Conservation (phyloP, 2,329 filamentous ascomycete species). For the Diplodia seriata region DNA sequence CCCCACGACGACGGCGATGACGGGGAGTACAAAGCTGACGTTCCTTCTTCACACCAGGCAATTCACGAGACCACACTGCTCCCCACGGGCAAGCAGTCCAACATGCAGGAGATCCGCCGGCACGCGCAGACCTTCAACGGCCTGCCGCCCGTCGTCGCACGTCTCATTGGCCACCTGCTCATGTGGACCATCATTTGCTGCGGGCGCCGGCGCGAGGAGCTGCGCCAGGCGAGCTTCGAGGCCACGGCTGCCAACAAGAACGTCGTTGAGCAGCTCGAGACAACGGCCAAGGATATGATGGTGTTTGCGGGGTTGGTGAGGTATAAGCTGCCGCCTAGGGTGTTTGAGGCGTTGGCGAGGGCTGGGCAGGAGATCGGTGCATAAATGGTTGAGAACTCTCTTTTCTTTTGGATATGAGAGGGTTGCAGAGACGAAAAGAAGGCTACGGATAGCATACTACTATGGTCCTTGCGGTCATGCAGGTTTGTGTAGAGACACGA, state of each 20-base stretch:
- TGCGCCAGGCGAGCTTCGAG: conserved; percentile 73
- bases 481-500: neutral
- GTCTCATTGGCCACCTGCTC: conserved; percentile 88
- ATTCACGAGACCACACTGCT: conserved; percentile 80
- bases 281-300: conserved; percentile 87
- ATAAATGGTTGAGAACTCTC: conserved; percentile 4
- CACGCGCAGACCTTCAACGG: conserved; percentile 81
- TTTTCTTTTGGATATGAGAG: neutral
- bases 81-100: conserved; percentile 75
- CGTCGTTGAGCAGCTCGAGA: conserved; percentile 71
- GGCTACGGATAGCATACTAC: neutral
- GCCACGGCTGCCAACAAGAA: conserved; percentile 66
- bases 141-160: conserved; percentile 79
- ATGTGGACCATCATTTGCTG: conserved; percentile 94
- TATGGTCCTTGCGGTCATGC: neutral
- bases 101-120: conserved; percentile 78
- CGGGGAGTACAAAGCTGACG: conserved; percentile 3
- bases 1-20: neutral
- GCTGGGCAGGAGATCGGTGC: conserved; percentile 70
- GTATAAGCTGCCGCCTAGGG: conserved; percentile 83
- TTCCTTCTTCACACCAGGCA: conserved; percentile 40
- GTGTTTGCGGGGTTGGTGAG: conserved; percentile 92
- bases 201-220: conserved; percentile 73
- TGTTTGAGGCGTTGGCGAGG: conserved; percentile 87
- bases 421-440: neutral